phyloP scores from a whole-genome alignment of 148 eudicot genomes.

The Rheum nobile region DNA sequence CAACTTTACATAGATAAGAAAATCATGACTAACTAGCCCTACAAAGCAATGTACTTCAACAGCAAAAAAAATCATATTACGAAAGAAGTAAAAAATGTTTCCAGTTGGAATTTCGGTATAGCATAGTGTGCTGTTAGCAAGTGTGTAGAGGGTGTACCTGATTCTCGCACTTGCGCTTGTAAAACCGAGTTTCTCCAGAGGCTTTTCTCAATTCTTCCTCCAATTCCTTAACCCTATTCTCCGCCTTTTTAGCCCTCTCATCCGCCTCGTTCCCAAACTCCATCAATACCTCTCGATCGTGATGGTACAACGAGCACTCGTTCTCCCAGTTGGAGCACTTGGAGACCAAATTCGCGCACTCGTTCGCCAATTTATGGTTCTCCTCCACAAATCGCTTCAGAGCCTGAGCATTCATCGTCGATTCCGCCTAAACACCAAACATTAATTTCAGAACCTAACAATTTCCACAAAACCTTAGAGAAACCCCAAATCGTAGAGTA shows the following conservation, averaged over 20 bases:
- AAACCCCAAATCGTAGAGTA: not conserved
- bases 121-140: not conserved
- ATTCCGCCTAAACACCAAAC: slow-evolving; percentile 45
- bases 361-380: slow-evolving; percentile 65
- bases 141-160: too few species aligned
- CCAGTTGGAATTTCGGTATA: not conserved
- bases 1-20: not conserved
- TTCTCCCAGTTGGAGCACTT: slow-evolving; percentile 62
- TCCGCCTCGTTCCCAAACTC: slow-evolving; percentile 92
- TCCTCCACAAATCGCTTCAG: slow-evolving; percentile 85
- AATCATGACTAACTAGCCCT: not conserved
- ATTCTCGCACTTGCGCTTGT: slow-evolving; percentile 34
- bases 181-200: slow-evolving; percentile 32
- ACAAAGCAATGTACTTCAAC: not conserved
- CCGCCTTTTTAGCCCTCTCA: slow-evolving; percentile 71
- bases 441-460: not conserved
- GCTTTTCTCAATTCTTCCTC: slow-evolving; percentile 43
- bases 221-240: slow-evolving; percentile 38
- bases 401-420: slow-evolving; percentile 75
- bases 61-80: not conserved
- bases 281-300: slow-evolving; percentile 82
- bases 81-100: not conserved
- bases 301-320: slow-evolving; percentile 74
- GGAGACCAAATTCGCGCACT: slow-evolving; percentile 49
- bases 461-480: not conserved